Base-by-base conservation (phyloP, 768 basidiomycete species). In the Panellus pusillus region DNA sequence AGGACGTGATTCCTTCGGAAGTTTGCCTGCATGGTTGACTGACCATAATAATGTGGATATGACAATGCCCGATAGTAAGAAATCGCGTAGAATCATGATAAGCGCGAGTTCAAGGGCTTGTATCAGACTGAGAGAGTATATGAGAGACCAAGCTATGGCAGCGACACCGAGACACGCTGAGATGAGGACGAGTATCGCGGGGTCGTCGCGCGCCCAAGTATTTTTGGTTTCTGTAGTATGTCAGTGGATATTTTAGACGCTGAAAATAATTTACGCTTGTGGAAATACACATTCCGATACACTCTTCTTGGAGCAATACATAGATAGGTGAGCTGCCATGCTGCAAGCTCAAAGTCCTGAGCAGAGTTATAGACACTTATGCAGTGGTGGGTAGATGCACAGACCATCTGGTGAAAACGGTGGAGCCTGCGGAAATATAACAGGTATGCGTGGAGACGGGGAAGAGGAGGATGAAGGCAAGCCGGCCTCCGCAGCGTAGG, bases 211-310 rank as follows among this genome's bases (percentile, higher is more conserved):
- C 17, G 95, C 93, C 95, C 95, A 98, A 14, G 90, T 93, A 68
- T 98, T 97, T 78, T 97, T 98, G 17, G 95, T 98, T 77, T 98
- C 93, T 91, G 72, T 58, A 37, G 42, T 6, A 17, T 18, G 6
- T 44, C 24, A 1, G 7, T 6, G 42, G 27, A 24, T 28, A 47
- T 36, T 44, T 6, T 28, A 39, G 27, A 32, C 55, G 47, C 35
- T 20, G 51, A 38, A 32, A 29, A 45, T 24, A 19, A 71, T 86
- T 65, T 66, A 95, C 95, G 92, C 72, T 95, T 95, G 73, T 97
- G 95, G 66, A 95, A 97, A 68, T 98, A 98, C 7, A 97, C 95
- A 71, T 98, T 96, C 45, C 93, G 87, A 70, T 97, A 94, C 87
- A 98, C 95, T 82, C 93, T 80, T 66, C 88, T 81, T 0, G 96